Conservation (phyloP, 805 yeast genomes). For the Metschnikowia proteae region DNA sequence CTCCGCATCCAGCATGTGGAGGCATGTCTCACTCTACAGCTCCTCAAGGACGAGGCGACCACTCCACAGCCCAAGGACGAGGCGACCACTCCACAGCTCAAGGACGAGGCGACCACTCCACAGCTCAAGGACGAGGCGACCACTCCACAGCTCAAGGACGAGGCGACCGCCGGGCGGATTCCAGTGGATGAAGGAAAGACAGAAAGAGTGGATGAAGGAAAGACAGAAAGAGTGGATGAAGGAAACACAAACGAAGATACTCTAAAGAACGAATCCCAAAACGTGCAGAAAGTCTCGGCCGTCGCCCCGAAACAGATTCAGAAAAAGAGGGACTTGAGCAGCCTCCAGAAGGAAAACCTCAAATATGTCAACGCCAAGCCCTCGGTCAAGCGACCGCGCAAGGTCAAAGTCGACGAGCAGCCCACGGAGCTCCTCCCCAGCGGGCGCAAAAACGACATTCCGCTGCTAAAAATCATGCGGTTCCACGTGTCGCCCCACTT, state of each 20-base stretch:
- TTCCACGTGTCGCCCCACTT: conserved; percentile 28
- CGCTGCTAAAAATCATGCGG: conserved; percentile 49
- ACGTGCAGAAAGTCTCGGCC: background rate
- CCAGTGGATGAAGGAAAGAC: no score
- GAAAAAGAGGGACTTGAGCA: conserved; percentile 8
- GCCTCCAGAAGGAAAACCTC: conserved; percentile 11
- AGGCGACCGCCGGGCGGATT: no score
- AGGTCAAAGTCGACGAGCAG: conserved; percentile 3
- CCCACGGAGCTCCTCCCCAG: conserved; percentile 13
- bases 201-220: no score
- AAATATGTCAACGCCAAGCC: conserved; percentile 10
- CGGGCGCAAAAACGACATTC: conserved; percentile 37
- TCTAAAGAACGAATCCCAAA: no score
- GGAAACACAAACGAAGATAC: no score
- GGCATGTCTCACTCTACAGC: conserved; percentile 35
- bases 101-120: background rate
- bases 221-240: no score
- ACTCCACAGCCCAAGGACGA: no score
- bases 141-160: no score
- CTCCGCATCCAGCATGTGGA: conserved; percentile 55
- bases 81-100: no score
- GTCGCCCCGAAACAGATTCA: background rate
- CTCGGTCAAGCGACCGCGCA: conserved; percentile 6
- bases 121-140: background rate
- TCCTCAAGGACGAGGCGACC: background rate